Percentiles rank a stretch among this genome's conserved stretches.
phyloP scores from a whole-genome alignment of 345 rosid species.

The Melaleuca alternifolia region DNA sequence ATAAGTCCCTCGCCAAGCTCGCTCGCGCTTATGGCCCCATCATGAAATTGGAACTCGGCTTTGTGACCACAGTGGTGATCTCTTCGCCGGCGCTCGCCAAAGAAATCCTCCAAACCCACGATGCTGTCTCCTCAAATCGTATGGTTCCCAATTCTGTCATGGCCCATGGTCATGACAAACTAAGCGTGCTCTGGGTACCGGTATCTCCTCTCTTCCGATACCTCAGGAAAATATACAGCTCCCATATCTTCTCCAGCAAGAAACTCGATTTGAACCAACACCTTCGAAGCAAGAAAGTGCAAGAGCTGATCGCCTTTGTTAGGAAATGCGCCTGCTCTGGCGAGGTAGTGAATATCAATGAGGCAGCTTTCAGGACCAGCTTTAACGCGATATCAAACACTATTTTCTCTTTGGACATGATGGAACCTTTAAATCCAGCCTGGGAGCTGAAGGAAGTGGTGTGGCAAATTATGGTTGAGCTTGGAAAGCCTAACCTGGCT shows the following conservation, averaged over 20 bases:
- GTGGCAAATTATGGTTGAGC: not conserved
- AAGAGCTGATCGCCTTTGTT: constrained; percentile 6
- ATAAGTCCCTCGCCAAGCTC: constrained; percentile 17
- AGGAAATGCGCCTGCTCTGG: not conserved
- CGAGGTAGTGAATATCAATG: not conserved
- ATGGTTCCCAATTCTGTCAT: constrained; percentile 3
- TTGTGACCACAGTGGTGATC: constrained; percentile 15
- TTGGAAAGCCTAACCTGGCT: constrained; percentile 21
- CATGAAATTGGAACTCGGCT: constrained; percentile 28
- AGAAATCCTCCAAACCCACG: constrained; percentile 31
- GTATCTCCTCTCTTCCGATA: constrained; percentile 20
- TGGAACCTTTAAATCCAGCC: not conserved
- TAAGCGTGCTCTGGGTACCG: constrained; percentile 19
- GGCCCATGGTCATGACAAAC: constrained; percentile 14
- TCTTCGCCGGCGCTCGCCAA: constrained; percentile 25
- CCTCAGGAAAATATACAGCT: constrained; percentile 18
- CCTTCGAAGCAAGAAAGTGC: constrained; percentile 5
- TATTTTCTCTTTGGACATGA: not conserved
- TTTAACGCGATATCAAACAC: constrained; percentile 4
- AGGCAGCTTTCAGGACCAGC: constrained; percentile 6
- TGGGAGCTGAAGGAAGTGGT: constrained; percentile 4
- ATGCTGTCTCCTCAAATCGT: constrained; percentile 13
- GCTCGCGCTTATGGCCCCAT: constrained; percentile 25
- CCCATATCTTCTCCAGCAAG: constrained; percentile 10
- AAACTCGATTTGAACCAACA: constrained; percentile 17